A percentile compares a stretch with the other conserved stretches of the same genome.
These are phyloP conservation scores for Ogataea kodamae DNA, from an alignment of 805 yeast genomes.

Conservation along the genomic window DNA sequence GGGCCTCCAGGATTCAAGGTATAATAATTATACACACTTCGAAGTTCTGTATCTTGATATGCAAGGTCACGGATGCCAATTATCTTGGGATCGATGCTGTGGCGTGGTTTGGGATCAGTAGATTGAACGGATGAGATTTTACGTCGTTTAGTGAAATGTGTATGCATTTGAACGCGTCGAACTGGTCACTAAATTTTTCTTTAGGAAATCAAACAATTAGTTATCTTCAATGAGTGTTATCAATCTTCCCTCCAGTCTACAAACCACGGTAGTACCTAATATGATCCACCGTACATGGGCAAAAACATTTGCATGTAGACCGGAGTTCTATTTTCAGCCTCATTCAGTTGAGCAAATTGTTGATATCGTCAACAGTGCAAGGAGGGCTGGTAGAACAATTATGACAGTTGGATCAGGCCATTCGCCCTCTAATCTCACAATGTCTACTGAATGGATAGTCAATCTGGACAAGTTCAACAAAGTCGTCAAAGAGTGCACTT, in stretches of 20 bases:
- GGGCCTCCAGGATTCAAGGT: not conserved
- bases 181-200: conserved; percentile 2
- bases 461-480: conserved; percentile 72
- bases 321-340: conserved; percentile 81
- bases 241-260: conserved; percentile 26
- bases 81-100: too few species aligned
- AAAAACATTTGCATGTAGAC: conserved; percentile 73
- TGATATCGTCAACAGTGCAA: conserved; percentile 64
- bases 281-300: conserved; percentile 79
- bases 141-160: conserved; percentile 1
- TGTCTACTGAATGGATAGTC: conserved; percentile 84
- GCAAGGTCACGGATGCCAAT: conserved; percentile 3
- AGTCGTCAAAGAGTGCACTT: conserved; percentile 44
- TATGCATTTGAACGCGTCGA: conserved; percentile 11
- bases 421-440: conserved; percentile 87
- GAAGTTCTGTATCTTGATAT: conserved; percentile 1
- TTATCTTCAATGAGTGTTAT: conserved; percentile 5
- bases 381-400: conserved; percentile 54
- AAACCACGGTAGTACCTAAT: conserved; percentile 37
- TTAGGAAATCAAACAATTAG: not conserved
- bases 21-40: conserved; percentile 1
- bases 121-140: too few species aligned
- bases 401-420: conserved; percentile 92
- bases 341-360: conserved; percentile 61
- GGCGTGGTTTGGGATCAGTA: too few species aligned